These are phyloP conservation scores for Eimeria tenella DNA, from an alignment of 169 alveolate species.

Conservation along the genomic window DNA sequence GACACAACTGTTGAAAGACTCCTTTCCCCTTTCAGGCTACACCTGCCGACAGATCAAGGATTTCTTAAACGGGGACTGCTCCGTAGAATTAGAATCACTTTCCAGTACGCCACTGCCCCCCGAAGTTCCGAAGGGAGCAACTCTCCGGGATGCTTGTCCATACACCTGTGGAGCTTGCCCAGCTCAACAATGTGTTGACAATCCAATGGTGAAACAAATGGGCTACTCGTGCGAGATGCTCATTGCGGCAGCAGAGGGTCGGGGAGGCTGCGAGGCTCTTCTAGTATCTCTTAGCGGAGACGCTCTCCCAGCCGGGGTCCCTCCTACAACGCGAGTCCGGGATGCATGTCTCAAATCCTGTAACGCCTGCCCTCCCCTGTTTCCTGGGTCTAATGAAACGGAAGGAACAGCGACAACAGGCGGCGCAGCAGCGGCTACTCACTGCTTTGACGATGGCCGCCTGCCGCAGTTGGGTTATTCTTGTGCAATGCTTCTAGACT, in stretches of 20 bases:
- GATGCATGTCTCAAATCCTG: constrained; percentile 76
- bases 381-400: constrained; percentile 7
- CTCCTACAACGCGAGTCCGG: constrained; percentile 80
- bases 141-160: constrained; percentile 78
- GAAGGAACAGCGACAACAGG: constrained; percentile 24
- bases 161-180: constrained; percentile 79
- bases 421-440: constrained; percentile 40
- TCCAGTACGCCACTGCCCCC: constrained; percentile 77
- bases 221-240: constrained; percentile 84
- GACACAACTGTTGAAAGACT: neutral
- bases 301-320: constrained; percentile 76
- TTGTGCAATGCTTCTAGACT: constrained; percentile 81
- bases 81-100: constrained; percentile 53
- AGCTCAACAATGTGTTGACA: constrained; percentile 79
- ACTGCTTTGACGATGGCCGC: constrained; percentile 82
- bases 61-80: constrained; percentile 71
- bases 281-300: constrained; percentile 64
- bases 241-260: constrained; percentile 66
- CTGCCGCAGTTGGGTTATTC: constrained; percentile 84
- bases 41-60: constrained; percentile 76
- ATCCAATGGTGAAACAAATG: constrained; percentile 81
- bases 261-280: constrained; percentile 81
- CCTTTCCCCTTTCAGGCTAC: constrained; percentile 49
- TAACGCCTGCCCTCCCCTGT: constrained; percentile 67
- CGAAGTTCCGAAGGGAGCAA: constrained; percentile 72